Evolutionary conservation across 345 rosid genomes (phyloP).

Genomic region (Lepidium didymum): DNA sequence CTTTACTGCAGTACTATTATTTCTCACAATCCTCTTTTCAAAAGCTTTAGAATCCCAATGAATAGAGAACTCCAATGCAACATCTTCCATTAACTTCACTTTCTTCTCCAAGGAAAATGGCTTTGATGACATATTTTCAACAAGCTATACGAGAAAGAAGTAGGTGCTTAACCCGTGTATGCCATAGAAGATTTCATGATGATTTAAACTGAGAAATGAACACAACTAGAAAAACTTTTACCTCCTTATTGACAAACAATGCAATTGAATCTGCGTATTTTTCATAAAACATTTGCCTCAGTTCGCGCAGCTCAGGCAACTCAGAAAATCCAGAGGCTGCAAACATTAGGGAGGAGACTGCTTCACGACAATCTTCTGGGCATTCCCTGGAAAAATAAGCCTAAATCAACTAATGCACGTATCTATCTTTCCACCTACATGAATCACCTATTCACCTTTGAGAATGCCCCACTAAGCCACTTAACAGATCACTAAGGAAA

Average conservation of each 20-base stretch:
- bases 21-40: slow-evolving; percentile 41
- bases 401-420: background rate
- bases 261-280: slow-evolving; percentile 68
- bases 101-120: slow-evolving; percentile 54
- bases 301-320: slow-evolving; percentile 82
- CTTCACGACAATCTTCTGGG: slow-evolving; percentile 82
- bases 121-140: slow-evolving; percentile 50
- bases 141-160: slow-evolving; percentile 43
- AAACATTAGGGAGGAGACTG: slow-evolving; percentile 76
- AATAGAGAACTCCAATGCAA: slow-evolving; percentile 73
- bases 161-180: slow-evolving; percentile 16
- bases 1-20: slow-evolving; percentile 33
- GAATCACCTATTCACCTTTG: background rate
- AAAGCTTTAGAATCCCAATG: slow-evolving; percentile 66
- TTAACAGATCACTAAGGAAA: background rate
- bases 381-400: slow-evolving; percentile 49
- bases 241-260: slow-evolving; percentile 67
- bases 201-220: background rate
- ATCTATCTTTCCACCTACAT: background rate
- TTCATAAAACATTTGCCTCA: slow-evolving; percentile 75
- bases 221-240: slow-evolving; percentile 24
- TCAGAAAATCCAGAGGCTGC: slow-evolving; percentile 96
- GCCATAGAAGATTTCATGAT: background rate
- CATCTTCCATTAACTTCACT: slow-evolving; percentile 61
- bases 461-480: background rate